Base-by-base conservation (phyloP, 2,329 filamentous ascomycete species). In the Alternaria angustiovoidea region DNA sequence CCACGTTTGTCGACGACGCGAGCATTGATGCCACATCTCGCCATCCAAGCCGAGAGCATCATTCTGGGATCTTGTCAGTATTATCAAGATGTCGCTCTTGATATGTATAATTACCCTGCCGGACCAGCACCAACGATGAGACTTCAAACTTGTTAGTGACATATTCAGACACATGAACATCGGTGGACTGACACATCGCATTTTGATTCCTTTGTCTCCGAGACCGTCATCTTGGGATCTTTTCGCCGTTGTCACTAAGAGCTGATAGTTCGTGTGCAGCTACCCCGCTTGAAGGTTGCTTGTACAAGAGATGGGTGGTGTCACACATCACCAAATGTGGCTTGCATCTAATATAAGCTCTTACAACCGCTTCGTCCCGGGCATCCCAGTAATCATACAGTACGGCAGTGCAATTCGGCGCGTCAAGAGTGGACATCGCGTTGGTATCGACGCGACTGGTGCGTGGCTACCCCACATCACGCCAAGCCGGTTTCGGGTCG, bases 31-130 rank as follows among this genome's bases (percentile, higher is more conserved):
- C 78, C 78, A 52, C 74, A 78, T 56, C 74, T 71, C 14, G 78
- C 77, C 73, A 80, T 77, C 77, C 79, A 81, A 26, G 78, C 70
- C 9, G 79, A 76, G 44, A 78, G 66, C 78, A 81, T 81, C 63
- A 81, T 41, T 24, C 75, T 61, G 20, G 18, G 20, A 28, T n/a
- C 7, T 2, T 3, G 53, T 60, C 53, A 60, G 32, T 32, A n/a
- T 22, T 5, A 5, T 8, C 42, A 34, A 14, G 20, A 48, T 8
- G 16, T 8, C 16, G 36, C 36, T 53, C 36, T 28, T 11, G 26
- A 24, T 16, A 14, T 9, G 14, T 5, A 11, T 34, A 9, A 3
- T 48, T 39, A 61, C 58, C 58, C 58, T 26, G 78, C 77, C 9
- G 78, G 78, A 2, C 78, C 78, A 18, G 78, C 78, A 20, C 79